Conservation (phyloP, 2,329 filamentous ascomycete species). For the Botrytis medusae region DNA sequence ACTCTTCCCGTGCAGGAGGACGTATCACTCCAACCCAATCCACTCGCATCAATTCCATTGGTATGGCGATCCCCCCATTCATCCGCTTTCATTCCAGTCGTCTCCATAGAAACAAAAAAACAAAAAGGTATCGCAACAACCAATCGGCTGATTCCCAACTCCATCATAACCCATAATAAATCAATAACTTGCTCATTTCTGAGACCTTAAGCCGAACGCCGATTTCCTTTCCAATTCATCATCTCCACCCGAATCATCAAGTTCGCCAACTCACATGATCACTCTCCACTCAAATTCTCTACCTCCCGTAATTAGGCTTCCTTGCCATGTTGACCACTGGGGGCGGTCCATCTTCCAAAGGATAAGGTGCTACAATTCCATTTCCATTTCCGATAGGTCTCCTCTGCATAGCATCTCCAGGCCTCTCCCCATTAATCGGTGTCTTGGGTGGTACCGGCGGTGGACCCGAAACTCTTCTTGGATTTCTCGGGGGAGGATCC, state of each 20-base stretch:
- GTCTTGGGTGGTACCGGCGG: slow-evolving; percentile 78
- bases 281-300: neutral
- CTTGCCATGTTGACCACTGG: slow-evolving; percentile 81
- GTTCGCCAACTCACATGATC: neutral
- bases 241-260: neutral
- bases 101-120: neutral
- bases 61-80: neutral
- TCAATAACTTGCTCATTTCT: neutral
- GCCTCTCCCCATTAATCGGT: slow-evolving; percentile 57
- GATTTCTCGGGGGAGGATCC: slow-evolving; percentile 12
- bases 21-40: neutral
- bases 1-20: neutral
- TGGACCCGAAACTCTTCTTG: slow-evolving; percentile 48
- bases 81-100: neutral
- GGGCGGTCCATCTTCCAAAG: slow-evolving; percentile 75
- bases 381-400: slow-evolving; percentile 27
- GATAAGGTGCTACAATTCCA: slow-evolving; percentile 59
- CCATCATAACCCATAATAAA: slow-evolving; percentile 6
- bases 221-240: neutral
- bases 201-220: slow-evolving; percentile 1
- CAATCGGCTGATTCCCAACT: neutral
- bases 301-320: slow-evolving; percentile 59
- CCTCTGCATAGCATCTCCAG: slow-evolving; percentile 26
- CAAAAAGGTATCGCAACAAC: slow-evolving; percentile 15
- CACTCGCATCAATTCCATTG: neutral